Evolutionary conservation across 495 filamentous ascomycete species (phyloP).

Genomic region (Parachaetomium inaequale): DNA sequence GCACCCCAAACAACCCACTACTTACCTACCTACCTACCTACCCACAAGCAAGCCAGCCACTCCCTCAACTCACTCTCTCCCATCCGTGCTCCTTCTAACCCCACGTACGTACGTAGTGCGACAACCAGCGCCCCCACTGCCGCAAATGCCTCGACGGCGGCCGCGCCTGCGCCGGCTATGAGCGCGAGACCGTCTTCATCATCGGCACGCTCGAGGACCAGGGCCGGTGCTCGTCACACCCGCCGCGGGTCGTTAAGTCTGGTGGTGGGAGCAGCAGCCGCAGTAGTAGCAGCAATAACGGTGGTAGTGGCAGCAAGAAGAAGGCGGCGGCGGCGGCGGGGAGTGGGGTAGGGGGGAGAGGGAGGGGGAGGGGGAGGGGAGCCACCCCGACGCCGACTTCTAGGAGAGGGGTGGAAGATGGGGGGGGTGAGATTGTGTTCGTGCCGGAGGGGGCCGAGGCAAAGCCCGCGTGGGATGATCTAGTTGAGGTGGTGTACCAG

Average conservation of each 20-base stretch:
- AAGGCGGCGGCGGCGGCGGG: too few relatives aligned
- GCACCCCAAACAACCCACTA: background rate
- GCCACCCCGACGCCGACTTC: background rate
- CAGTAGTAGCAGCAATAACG: too few relatives aligned
- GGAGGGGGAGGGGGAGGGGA: too few relatives aligned
- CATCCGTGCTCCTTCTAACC: too few relatives aligned
- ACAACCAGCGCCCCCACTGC: conserved; percentile 60
- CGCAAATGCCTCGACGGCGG: conserved; percentile 61
- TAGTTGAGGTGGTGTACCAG: conserved; percentile 27
- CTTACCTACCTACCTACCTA: too few relatives aligned
- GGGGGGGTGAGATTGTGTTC: background rate
- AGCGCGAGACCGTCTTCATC: conserved; percentile 52
- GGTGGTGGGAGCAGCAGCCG: too few relatives aligned
- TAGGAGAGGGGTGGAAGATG: background rate
- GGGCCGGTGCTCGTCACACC: conserved; percentile 46
- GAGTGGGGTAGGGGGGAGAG: too few relatives aligned
- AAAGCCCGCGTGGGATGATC: conserved; percentile 43
- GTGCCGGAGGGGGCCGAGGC: background rate
- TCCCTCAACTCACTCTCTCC: too few relatives aligned
- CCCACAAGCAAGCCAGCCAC: too few relatives aligned
- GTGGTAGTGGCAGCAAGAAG: too few relatives aligned
- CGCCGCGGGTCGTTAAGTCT: conserved; percentile 38
- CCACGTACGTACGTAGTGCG: conserved; percentile 41
- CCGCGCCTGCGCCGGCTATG: conserved; percentile 60
- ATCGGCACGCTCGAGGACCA: conserved; percentile 43